These are phyloP conservation scores for Monosporascus sp. DNA, from an alignment of 2,329 filamentous ascomycete species.

Conservation along the genomic window DNA sequence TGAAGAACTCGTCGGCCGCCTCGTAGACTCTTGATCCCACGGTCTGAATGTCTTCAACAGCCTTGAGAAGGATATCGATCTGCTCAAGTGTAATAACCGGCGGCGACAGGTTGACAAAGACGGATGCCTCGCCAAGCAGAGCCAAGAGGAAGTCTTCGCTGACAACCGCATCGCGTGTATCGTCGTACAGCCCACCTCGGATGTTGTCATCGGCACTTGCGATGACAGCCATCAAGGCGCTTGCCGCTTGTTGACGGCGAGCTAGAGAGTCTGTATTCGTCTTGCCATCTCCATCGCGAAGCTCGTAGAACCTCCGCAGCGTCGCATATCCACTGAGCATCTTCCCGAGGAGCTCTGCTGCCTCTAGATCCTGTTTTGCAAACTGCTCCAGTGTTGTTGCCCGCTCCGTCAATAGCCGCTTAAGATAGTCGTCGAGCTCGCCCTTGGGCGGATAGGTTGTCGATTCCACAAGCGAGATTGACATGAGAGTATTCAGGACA, in stretches of 20 bases:
- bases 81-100: slow-evolving; percentile 62
- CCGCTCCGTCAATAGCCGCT: slow-evolving; percentile 64
- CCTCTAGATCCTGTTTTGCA: slow-evolving; percentile 70
- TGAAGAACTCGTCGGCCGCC: slow-evolving; percentile 73
- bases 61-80: slow-evolving; percentile 60
- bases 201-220: slow-evolving; percentile 85
- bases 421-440: slow-evolving; percentile 70
- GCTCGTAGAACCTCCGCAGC: slow-evolving; percentile 80
- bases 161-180: slow-evolving; percentile 73
- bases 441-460: slow-evolving; percentile 67
- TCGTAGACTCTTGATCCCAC: slow-evolving; percentile 66
- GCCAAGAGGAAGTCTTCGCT: slow-evolving; percentile 82
- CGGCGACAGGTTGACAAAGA: slow-evolving; percentile 60
- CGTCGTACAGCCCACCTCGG: slow-evolving; percentile 83
- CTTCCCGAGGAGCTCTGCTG: slow-evolving; percentile 75
- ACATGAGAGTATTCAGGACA: slow-evolving; percentile 80
- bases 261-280: slow-evolving; percentile 45
- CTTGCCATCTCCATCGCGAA: slow-evolving; percentile 59
- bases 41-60: slow-evolving; percentile 63
- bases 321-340: slow-evolving; percentile 91
- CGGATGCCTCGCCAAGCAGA: slow-evolving; percentile 75
- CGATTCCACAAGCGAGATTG: slow-evolving; percentile 81
- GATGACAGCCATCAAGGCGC: slow-evolving; percentile 76
- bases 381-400: slow-evolving; percentile 66
- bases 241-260: slow-evolving; percentile 63